A percentile compares a stretch with the other conserved stretches of the same genome.
Conservation (phyloP, 1,284 basidiomycete species). For the Pseudozyma thailandica region DNA sequence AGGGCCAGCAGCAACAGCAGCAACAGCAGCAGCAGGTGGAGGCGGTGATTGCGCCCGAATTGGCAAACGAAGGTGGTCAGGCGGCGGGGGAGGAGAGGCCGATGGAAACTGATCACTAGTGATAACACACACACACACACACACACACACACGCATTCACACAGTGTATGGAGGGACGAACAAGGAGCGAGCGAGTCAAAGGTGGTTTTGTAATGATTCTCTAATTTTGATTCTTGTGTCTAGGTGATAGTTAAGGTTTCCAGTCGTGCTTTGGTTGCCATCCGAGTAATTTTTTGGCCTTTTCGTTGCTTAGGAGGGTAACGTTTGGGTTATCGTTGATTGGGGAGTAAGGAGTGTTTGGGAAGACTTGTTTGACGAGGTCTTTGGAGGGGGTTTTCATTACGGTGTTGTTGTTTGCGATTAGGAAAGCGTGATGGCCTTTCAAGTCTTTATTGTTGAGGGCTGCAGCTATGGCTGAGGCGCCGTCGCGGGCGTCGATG, state of each 20-base stretch:
- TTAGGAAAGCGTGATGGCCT: conserved; percentile 69
- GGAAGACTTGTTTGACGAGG: conserved; percentile 68
- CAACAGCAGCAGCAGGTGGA: too few relatives aligned
- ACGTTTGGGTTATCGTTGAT: conserved; percentile 49
- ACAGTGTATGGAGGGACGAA: too few relatives aligned
- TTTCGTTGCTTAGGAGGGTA: conserved; percentile 65
- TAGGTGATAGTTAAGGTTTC: too few relatives aligned
- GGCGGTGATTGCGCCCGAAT: not conserved
- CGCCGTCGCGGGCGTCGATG: conserved; percentile 69
- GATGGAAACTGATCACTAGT: conserved; percentile 4
- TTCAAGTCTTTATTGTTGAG: conserved; percentile 63
- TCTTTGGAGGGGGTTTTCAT: conserved; percentile 66
- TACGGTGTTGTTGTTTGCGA: conserved; percentile 69
- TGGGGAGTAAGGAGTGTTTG: conserved; percentile 60
- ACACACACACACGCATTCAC: not conserved
- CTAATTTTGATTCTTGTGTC: too few relatives aligned
- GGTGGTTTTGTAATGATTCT: not conserved
- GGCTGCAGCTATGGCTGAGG: conserved; percentile 68
- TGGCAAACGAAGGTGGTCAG: not conserved
- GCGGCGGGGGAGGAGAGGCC: not conserved
- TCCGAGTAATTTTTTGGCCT: conserved; percentile 68
- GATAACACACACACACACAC: not conserved
- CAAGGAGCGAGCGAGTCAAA: too few relatives aligned
- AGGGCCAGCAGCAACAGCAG: not conserved
- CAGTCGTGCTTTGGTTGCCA: conserved; percentile 66